Evolutionary conservation across 192 early-diverging fungal genomes (phyloP).

Genomic region (Backusella mclennaniae): DNA sequence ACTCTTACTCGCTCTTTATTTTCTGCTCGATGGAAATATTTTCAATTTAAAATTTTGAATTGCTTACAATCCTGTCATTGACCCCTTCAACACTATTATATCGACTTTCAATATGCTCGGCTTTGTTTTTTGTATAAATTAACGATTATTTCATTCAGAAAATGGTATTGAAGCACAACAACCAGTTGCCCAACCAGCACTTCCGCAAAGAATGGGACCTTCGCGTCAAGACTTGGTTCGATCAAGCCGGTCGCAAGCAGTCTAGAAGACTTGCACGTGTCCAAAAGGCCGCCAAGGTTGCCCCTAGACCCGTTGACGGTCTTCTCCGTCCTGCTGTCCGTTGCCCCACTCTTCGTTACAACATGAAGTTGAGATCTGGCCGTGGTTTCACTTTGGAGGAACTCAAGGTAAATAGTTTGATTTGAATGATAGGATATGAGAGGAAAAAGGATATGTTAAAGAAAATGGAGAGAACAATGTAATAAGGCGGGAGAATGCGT

Average conservation of each 20-base stretch:
- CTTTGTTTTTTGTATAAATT: neutral
- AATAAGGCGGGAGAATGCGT: neutral
- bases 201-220: conserved; percentile 98
- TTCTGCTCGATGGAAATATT: neutral
- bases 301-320: conserved; percentile 95
- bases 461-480: neutral
- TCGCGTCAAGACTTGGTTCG: conserved; percentile 98
- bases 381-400: conserved; percentile 99
- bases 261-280: conserved; percentile 81
- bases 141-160: conserved; percentile 5
- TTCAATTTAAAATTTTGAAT: neutral
- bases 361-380: conserved; percentile 94
- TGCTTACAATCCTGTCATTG: neutral
- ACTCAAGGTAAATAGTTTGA: conserved; percentile 76
- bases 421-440: neutral
- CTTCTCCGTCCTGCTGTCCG: conserved; percentile 94
- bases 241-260: conserved; percentile 96
- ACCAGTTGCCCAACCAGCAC: conserved; percentile 90
- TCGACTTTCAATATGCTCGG: neutral
- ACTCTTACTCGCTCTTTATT: neutral
- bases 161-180: conserved; percentile 86
- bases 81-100: neutral
- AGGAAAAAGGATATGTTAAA: neutral
- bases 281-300: conserved; percentile 94
- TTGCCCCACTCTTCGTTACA: conserved; percentile 97